Conservation (phyloP, 2,329 filamentous ascomycete genomes). For the Bipolaris bicolor region DNA sequence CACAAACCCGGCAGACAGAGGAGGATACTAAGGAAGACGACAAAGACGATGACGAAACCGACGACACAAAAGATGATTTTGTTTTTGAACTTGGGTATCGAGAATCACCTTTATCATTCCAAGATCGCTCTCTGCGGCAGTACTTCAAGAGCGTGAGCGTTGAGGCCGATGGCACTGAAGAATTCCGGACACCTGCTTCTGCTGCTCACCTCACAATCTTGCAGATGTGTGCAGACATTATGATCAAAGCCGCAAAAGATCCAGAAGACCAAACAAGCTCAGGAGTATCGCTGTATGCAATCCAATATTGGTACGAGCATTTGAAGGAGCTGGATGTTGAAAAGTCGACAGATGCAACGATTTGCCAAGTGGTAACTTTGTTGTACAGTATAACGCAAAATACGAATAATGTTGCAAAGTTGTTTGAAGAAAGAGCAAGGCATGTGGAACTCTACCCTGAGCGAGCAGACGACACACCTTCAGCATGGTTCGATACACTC, state of each 20-base stretch:
- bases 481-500: slow-evolving; percentile 2
- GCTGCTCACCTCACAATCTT: slow-evolving; percentile 29
- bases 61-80: slow-evolving; percentile 8
- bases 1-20: slow-evolving; percentile 3
- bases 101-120: slow-evolving; percentile 21
- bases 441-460: background rate
- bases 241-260: slow-evolving; percentile 6
- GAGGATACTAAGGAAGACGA: slow-evolving; percentile 22
- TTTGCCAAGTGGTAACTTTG: background rate
- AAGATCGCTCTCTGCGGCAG: slow-evolving; percentile 30
- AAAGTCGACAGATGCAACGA: slow-evolving; percentile 10
- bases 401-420: background rate
- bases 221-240: slow-evolving; percentile 13
- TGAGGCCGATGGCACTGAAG: slow-evolving; percentile 17
- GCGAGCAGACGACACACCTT: background rate
- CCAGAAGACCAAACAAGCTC: background rate
- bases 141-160: slow-evolving; percentile 27
- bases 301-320: slow-evolving; percentile 26
- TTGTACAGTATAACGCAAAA: slow-evolving; percentile 2
- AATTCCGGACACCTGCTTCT: slow-evolving; percentile 10
- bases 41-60: slow-evolving; percentile 12
- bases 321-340: slow-evolving; percentile 8
- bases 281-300: background rate
- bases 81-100: slow-evolving; percentile 10
- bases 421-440: background rate